These are phyloP conservation scores for Cladophialophora chaetospira DNA, from an alignment of 2,329 filamentous ascomycete species.

Conservation along the genomic window DNA sequence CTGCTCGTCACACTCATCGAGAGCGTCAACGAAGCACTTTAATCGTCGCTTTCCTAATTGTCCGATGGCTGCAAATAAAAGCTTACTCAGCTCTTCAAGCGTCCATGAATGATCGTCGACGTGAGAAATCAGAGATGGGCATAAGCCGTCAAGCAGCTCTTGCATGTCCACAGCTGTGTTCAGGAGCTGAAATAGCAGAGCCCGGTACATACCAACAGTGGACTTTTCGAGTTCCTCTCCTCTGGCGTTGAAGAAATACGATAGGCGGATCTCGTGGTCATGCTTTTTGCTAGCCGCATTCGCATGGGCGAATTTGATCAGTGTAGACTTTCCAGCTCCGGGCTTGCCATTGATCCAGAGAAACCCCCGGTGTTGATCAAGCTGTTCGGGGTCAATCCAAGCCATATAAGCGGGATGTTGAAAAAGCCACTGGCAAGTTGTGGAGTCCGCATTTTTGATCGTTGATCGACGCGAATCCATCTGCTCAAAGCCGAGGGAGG, in stretches of 20 bases:
- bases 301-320: conserved; percentile 47
- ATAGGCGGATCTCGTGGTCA: conserved; percentile 36
- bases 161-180: conserved; percentile 39
- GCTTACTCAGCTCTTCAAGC: conserved; percentile 34
- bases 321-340: conserved; percentile 47
- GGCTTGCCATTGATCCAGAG: conserved; percentile 46
- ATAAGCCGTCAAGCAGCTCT: conserved; percentile 33
- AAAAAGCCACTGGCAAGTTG: neutral
- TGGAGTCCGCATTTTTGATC: neutral
- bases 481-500: conserved; percentile 43
- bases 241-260: conserved; percentile 55
- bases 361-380: conserved; percentile 35
- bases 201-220: conserved; percentile 53
- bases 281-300: conserved; percentile 25
- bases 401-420: neutral
- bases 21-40: conserved; percentile 47
- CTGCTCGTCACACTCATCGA: conserved; percentile 46
- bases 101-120: conserved; percentile 22
- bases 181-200: conserved; percentile 53
- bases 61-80: conserved; percentile 35
- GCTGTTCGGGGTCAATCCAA: neutral
- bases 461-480: conserved; percentile 30
- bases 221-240: conserved; percentile 50
- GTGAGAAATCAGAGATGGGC: too few relatives aligned
- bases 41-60: conserved; percentile 35